Conservation (phyloP, 2,329 filamentous ascomycete genomes). For the Botrytis tulipae region DNA sequence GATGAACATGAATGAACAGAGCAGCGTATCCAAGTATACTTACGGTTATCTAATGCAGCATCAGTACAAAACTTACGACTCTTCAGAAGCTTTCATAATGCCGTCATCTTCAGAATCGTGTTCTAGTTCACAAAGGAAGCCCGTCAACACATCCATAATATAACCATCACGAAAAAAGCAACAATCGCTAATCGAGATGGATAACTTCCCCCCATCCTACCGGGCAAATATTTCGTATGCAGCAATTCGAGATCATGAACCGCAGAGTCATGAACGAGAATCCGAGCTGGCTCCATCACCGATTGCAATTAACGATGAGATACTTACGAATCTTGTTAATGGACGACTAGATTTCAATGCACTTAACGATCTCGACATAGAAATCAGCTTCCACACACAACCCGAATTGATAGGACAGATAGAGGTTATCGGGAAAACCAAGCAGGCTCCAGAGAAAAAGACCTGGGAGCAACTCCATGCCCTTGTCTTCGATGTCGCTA, state of each 20-base stretch:
- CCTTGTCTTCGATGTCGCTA: background rate
- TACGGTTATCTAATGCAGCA: background rate
- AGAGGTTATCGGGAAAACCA: background rate
- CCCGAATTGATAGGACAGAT: background rate
- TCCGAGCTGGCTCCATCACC: background rate
- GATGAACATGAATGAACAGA: accelerated
- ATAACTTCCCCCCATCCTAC: background rate
- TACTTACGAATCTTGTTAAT: background rate
- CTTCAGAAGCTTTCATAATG: background rate
- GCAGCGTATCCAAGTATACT: background rate
- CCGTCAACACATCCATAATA: accelerated
- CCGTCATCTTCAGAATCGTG: background rate
- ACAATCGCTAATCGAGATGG: background rate
- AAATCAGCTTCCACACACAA: background rate
- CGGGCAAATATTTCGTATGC: accelerated
- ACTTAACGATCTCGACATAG: background rate
- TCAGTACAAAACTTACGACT: background rate
- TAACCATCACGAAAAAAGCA: background rate
- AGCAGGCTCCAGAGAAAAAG: background rate
- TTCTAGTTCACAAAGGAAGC: too few species aligned
- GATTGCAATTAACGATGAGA: background rate
- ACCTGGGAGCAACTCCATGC: background rate
- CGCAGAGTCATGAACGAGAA: background rate
- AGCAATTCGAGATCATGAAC: background rate
- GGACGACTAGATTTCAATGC: background rate